Evolutionary conservation across 2,329 filamentous ascomycete species (phyloP), one percentile per base, ranked within the genome.

Genomic region (Hypoxylon sp.): DNA sequence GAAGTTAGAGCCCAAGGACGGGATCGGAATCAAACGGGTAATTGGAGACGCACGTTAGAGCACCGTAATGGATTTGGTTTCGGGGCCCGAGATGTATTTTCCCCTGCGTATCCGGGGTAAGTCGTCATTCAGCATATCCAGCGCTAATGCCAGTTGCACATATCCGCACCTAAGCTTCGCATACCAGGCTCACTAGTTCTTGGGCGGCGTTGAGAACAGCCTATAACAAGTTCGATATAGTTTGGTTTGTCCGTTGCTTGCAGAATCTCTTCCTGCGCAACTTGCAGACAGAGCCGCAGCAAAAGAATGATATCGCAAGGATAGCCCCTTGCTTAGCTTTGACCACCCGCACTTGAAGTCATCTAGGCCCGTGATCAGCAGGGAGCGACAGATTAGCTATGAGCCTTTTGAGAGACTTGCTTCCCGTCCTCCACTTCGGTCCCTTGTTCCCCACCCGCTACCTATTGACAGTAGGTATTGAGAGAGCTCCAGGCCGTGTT

Each of bases 351-450:
- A 28, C 46, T 49, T 57, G 28, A 57, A 62, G 26, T 26, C 47
- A 46, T 37, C 59, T 44, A 32, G 22, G 34, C 17, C 49, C 44
- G 55, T 48, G 51, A 64, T 64, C 59, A 44, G 28, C 43, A 52
- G 67, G 56, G 41, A 62, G 51, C 47, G 47, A 34, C 48, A 58
- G 62, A 54, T 62, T 61, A 57, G 51, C 44, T 52, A 56, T 65
- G 22, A 48, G 54, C 61, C 32, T 68, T 72, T 73, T 66, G 68
- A 70, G 70, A 69, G 59, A 69, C 65, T 62, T 72, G 72, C 71
- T 73, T 73, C 64, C 69, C 68, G 71, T 65, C 69, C 68, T 70
- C 72, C 71, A 73, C 71, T 68, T 65, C 62, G 50, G 54, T 52
- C 66, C 70, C 62, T 69, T 68, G 59, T 63, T 67, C 68, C 68